A percentile compares a stretch with the other conserved stretches of the same genome.
Conservation (phyloP, 768 basidiomycete species). For the Gymnopilus dilepis region DNA sequence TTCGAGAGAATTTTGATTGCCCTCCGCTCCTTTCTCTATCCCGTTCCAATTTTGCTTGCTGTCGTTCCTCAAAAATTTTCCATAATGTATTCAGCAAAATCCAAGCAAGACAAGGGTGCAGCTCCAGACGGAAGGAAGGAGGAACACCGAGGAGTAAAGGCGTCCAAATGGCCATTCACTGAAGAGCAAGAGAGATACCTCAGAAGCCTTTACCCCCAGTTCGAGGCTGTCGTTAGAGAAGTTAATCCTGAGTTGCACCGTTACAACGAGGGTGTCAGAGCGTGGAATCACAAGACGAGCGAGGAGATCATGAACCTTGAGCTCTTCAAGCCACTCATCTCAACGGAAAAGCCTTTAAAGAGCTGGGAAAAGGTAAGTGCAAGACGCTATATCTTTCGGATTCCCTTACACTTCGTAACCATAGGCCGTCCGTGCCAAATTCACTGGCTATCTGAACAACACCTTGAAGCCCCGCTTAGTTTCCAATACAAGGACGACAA, state of each 20-base stretch:
- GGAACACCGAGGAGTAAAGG: background rate
- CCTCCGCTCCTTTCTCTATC: no score
- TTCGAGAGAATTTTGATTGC: no score
- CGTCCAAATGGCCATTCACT: background rate
- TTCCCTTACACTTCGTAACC: background rate
- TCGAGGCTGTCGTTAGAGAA: background rate
- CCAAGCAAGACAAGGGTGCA: no score
- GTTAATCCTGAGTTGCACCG: background rate
- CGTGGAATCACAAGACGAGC: background rate
- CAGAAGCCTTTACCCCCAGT: background rate
- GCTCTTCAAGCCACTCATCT: background rate
- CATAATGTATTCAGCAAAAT: background rate
- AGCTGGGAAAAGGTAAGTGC: background rate
- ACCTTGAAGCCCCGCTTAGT: background rate
- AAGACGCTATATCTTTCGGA: background rate
- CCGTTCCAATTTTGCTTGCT: no score
- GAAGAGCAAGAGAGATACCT: background rate
- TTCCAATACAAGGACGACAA: background rate
- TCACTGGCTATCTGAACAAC: constrained; percentile 13
- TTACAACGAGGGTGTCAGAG: background rate
- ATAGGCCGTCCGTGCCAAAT: constrained; percentile 10
- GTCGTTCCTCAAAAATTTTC: no score
- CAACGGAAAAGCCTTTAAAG: background rate
- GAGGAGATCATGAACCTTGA: background rate
- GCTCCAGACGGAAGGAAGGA: background rate